Base-by-base conservation (phyloP, 768 basidiomycete genomes). In the Cantharellus cinnabarinus region DNA sequence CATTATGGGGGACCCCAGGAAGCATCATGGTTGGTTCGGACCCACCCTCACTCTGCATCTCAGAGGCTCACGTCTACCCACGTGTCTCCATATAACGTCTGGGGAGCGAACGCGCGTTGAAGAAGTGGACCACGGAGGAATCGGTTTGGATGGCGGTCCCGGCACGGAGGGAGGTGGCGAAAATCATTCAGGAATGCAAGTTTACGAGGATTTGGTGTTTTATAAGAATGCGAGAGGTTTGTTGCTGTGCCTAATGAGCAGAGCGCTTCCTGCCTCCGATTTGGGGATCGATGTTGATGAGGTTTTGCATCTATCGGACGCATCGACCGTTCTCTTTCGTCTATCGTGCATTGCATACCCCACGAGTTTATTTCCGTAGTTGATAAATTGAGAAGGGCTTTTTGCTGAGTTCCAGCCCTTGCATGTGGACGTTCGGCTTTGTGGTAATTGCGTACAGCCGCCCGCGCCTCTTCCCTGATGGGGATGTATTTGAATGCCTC, bases 41-140 rank as follows among this genome's bases (percentile, higher is more conserved):
- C 1, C 78, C 80, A 65, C 78, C 84, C 58, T 87, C 93, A 37
- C 82, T 94, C 70, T 89, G 91, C 64, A 91, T 95, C 68, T 89
- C 86, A 2, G 89, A 94, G 74, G 93, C 89, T 38, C 90, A 94
- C 69, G 83, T 95, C 60, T 72, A 81, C 35, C 94, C 97, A 71
- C 94, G 97, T 70, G 79, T 94, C 61, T 81, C 77, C 62, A 70
- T 97, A 90, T 70, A 74, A 89, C 62, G 86, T 88, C 73, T 94
- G 90, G 90, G 91, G 94, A 67, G 94, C 94, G 29, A 80, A 83
- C 38, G 78, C 77, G 90, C 89, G 35, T 75, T 99, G 63, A 87
- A 85, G 70, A 78, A 78, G 69, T 81, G 81, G 66, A 77, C 86
- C 44, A 76, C 81, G 52, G 77, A 64, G 78, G 80, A 50, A 70